Conservation (phyloP, 345 rosid species). For the Gossypium turneri region DNA sequence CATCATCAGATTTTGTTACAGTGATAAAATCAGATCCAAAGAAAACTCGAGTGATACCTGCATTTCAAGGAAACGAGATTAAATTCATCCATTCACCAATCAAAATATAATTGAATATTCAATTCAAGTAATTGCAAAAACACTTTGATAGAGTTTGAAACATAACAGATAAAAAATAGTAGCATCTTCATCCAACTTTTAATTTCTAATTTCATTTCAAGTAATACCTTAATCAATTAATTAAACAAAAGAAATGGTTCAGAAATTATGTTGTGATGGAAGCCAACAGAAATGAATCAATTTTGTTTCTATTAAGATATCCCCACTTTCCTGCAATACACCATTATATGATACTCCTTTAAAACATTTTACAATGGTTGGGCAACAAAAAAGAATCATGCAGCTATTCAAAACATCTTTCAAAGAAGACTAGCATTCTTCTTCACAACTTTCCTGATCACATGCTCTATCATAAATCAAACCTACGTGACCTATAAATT, state of each 20-base stretch:
- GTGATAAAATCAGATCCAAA: slow-evolving; percentile 90
- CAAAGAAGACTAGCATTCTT: background rate
- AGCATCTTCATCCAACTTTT: background rate
- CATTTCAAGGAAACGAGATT: slow-evolving; percentile 17
- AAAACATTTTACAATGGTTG: background rate
- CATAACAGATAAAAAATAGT: background rate
- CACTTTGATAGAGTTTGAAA: background rate
- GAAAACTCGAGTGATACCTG: slow-evolving; percentile 81
- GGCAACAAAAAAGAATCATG: background rate
- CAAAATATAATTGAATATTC: background rate
- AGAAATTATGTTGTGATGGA: background rate
- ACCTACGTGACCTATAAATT: background rate
- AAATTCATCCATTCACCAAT: background rate
- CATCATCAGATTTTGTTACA: slow-evolving; percentile 81
- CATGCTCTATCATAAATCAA: background rate
- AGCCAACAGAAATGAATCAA: background rate
- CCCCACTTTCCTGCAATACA: background rate
- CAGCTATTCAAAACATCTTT: background rate
- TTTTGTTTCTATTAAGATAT: background rate
- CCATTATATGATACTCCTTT: background rate
- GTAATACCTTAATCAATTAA: background rate
- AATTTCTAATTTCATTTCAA: background rate
- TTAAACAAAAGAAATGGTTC: background rate
- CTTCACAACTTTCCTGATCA: background rate
- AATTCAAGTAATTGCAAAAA: background rate